Base-by-base conservation (phyloP, 2,329 filamentous ascomycete species). In the Xylaria digitata region DNA sequence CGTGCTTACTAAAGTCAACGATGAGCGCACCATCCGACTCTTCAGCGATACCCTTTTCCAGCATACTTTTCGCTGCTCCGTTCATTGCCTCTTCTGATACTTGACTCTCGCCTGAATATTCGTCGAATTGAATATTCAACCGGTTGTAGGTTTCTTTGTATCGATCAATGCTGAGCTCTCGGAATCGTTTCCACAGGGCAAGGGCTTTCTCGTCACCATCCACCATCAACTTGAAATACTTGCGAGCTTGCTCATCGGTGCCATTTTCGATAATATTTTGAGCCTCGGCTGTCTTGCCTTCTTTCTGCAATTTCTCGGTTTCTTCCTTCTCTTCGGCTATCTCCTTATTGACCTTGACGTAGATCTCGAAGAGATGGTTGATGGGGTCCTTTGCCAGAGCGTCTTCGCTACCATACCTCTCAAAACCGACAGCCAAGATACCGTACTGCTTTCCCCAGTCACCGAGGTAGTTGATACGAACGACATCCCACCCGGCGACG, bases 381-480 rank as follows among this genome's bases (percentile, higher is more conserved):
- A 93, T 90, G 1, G 91, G 90, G 73, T 93, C 89, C 56, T 83
- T 82, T 52, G 84, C 78, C 11, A 92, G 81, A 65, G 86, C 84
- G 59, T 90, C 86, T 73, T 93, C 89, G 52, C 83, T 86, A 1
- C 91, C 91, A 71, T 89, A 92, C 69, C 65, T 64, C 48, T 69
- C 63, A 78, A 89, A 94, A 0, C 89, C 91, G 37, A 91, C 83
- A 6, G 89, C 89, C 48, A 93, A 80, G 8, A 93, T 84, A 66
- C 85, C 85, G 54, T 86, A 91, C 74, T 92, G 90, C 78, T 91
- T 92, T 26, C 91, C 91, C 91, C 91, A 94, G 76, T 94, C 91
- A 42, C 91, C 91, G 0, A 93, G 83, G 75, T 93, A 94, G 79
- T 93, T 93, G 82, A 93, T 85, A 26, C 87, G 84, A 50, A 88